Base-by-base conservation (phyloP, 805 yeast species). In the Suhomyces pyralidae region DNA sequence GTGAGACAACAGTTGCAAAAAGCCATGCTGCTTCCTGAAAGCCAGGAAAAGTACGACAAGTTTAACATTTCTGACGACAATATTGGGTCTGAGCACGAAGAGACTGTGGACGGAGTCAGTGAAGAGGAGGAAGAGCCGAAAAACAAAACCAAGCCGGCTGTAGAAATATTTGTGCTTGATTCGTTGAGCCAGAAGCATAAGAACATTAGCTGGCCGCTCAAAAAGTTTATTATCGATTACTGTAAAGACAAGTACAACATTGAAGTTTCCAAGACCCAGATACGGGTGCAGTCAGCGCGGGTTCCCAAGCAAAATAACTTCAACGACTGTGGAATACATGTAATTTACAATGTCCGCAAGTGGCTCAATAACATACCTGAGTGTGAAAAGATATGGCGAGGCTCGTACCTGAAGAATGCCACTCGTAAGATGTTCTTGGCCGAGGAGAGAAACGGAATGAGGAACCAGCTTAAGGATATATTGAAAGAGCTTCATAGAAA, bases 241-340 rank as follows among this genome's bases (percentile, higher is more conserved):
- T 93, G 96, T 8, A 71, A 73, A 50, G 94, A 87, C 32, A 84
- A 81, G 58, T 78, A 82, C 58, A 70, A 68, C 0, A 55, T 85
- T 8, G 75, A 70, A 0, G 61, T 91, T 3, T 69, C 70, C 19
- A 73, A 73, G 10, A 66, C 70, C 5, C 77, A 73, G 43, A 80
- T 92, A 20, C 66, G 76, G 44, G 69, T 81, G 46, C 65, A 73
- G 48, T 66, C 74, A 7, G 83, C 84, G 4, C 63, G 73, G 5
- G 94, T 90, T 0, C 97, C 97, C 0, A 83, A 79, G 53, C 99
- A 94, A 63, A 83, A 84, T 28, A 94, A 94, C 65, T 84, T 85
- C 70, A 89, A 91, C 64, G 99, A 94, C 66, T 94, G 99, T 72
- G 99, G 99, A 1, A 82, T 94, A 19, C 97, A 89, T 69, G 88